A percentile compares a stretch with the other conserved stretches of the same genome.
phyloP scores from a whole-genome alignment of 2,329 filamentous ascomycete species.

The Phyllosticta citriasiana region DNA sequence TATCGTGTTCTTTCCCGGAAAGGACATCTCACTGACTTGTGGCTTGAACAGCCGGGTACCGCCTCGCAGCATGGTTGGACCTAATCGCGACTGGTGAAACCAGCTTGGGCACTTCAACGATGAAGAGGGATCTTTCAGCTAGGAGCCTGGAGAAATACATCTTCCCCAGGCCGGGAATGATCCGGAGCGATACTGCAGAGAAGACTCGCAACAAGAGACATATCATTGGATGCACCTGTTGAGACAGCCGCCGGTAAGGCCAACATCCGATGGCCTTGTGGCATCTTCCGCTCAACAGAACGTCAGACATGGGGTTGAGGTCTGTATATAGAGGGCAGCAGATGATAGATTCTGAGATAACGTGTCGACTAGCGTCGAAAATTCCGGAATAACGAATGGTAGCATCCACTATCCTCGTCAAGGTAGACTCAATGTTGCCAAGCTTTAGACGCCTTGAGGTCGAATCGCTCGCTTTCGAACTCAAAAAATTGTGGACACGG shows the following conservation, averaged over 20 bases:
- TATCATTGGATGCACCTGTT: constrained; percentile 5
- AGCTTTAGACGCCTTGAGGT: not conserved
- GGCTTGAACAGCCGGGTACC: constrained; percentile 18
- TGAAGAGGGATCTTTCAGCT: not conserved
- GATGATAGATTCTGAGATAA: too few relatives aligned
- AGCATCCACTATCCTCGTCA: too few relatives aligned
- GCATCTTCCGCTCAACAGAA: not conserved
- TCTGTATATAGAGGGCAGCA: too few relatives aligned
- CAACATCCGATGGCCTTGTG: not conserved
- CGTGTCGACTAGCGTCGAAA: too few relatives aligned
- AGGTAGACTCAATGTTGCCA: too few relatives aligned
- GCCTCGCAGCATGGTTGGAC: constrained; percentile 27
- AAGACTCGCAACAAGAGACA: constrained; percentile 5
- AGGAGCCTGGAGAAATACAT: not conserved
- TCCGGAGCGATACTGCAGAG: not conserved
- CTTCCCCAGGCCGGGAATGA: constrained; percentile 1
- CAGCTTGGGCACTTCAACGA: not conserved
- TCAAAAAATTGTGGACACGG: not conserved
- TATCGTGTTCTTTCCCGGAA: too few relatives aligned
- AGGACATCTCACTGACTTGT: not conserved
- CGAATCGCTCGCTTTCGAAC: not conserved
- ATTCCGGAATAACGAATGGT: too few relatives aligned
- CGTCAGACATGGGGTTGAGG: not conserved
- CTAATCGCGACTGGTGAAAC: constrained; percentile 20
- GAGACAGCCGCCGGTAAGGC: not conserved